Conservation (phyloP, 345 rosid genomes). For the Eucalyptus virginea region DNA sequence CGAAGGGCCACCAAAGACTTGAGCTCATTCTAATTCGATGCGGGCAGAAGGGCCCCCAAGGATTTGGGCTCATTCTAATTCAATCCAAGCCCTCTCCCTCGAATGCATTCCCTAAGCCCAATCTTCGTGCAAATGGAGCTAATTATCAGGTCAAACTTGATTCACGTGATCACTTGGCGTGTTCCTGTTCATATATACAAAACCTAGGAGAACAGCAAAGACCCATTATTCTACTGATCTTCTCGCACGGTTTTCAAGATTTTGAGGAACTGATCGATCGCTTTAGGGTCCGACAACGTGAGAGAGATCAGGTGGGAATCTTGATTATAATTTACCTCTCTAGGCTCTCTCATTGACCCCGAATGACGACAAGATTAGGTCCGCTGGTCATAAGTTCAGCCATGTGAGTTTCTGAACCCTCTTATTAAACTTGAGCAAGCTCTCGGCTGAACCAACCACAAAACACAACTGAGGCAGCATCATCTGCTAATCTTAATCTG, state of each 20-base stretch:
- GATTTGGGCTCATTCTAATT: neutral
- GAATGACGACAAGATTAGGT: neutral
- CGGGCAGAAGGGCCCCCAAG: neutral
- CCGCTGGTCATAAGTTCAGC: neutral
- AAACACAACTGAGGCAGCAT: neutral
- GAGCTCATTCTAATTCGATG: neutral
- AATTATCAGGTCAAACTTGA: neutral
- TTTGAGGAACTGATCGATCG: neutral
- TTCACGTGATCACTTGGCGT: neutral
- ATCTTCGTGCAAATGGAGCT: neutral
- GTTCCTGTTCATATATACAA: neutral
- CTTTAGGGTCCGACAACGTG: neutral
- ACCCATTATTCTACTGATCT: neutral
- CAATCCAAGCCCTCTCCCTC: neutral
- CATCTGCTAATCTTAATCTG: neutral
- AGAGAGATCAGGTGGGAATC: neutral
- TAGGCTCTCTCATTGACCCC: neutral
- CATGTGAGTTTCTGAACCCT: neutral
- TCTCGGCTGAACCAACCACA: neutral
- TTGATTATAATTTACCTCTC: neutral
- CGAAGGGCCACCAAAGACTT: neutral
- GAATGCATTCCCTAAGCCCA: neutral
- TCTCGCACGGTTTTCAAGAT: neutral
- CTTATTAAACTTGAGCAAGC: neutral
- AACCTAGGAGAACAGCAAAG: neutral